Percentiles rank a stretch among this genome's conserved stretches.
phyloP scores from a whole-genome alignment of 805 yeast genomes.

The Diddensiella santjacobensis region DNA sequence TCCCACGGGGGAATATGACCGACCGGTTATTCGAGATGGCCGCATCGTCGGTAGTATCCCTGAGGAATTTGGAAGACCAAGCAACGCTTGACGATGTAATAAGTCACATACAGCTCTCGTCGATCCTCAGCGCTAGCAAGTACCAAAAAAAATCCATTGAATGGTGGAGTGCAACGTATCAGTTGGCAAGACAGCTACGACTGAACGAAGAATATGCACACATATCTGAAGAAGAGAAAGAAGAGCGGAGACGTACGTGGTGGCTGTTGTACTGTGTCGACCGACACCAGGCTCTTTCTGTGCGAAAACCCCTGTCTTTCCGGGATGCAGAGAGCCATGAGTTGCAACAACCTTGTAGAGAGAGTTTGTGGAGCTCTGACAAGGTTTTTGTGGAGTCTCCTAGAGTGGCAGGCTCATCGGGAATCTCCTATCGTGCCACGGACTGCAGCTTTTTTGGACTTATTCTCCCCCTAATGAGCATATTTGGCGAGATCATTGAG shows the following conservation, averaged over 20 bases:
- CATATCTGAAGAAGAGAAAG: slow-evolving; percentile 29
- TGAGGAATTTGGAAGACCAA: slow-evolving; percentile 2
- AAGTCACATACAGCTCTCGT: slow-evolving; percentile 5
- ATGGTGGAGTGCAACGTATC: slow-evolving; percentile 5
- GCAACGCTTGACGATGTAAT: slow-evolving; percentile 5
- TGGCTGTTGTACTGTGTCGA: slow-evolving; percentile 41
- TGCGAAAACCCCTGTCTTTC: slow-evolving; percentile 4
- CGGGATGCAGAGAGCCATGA: slow-evolving; percentile 4
- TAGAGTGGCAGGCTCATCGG: background rate
- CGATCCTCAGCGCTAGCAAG: slow-evolving; percentile 5
- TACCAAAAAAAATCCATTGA: slow-evolving; percentile 5
- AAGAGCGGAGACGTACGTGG: slow-evolving; percentile 41
- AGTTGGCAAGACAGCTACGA: slow-evolving; percentile 31
- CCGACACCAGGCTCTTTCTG: slow-evolving; percentile 26
- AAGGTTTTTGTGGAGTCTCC: background rate
- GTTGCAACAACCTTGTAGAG: slow-evolving; percentile 2
- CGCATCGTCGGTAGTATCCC: slow-evolving; percentile 3
- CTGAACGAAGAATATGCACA: slow-evolving; percentile 27
- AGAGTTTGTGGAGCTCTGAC: slow-evolving; percentile 1
- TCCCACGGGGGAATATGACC: background rate
- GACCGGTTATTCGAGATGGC: slow-evolving; percentile 1
- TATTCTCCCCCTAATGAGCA: slow-evolving; percentile 3
- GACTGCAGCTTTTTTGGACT: slow-evolving; percentile 7
- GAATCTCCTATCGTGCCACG: slow-evolving; percentile 5
- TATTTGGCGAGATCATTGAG: slow-evolving; percentile 2